Percentiles rank a stretch among this genome's conserved stretches.
Evolutionary conservation across 2,329 filamentous ascomycete species (phyloP).

Genomic region (Lizonia empirigonia): DNA sequence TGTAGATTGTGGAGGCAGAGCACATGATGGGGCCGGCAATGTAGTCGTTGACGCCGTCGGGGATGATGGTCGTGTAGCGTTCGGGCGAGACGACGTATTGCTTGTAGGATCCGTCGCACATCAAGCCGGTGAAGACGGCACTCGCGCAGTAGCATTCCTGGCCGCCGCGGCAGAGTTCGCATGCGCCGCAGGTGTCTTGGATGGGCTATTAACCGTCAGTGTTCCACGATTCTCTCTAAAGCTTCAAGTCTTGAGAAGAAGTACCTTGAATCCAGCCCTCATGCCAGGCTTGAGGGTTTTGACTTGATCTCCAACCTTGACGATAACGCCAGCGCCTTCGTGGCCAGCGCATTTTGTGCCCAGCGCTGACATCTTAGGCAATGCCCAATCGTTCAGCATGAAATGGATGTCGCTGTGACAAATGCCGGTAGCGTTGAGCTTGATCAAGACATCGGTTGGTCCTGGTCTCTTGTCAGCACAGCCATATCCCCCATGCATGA

Average conservation of each 20-base stretch:
- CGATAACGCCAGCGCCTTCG: slow-evolving; percentile 64
- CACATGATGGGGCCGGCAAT: slow-evolving; percentile 68
- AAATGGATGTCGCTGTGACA: slow-evolving; percentile 64
- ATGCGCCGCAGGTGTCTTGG: slow-evolving; percentile 43
- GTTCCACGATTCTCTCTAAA: background rate
- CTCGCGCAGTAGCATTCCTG: slow-evolving; percentile 59
- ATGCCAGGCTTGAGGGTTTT: slow-evolving; percentile 54
- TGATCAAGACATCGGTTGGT: slow-evolving; percentile 61
- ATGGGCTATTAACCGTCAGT: slow-evolving; percentile 28
- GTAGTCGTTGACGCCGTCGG: slow-evolving; percentile 60
- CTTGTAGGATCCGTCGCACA: slow-evolving; percentile 58
- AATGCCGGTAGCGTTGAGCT: slow-evolving; percentile 63
- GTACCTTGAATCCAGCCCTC: slow-evolving; percentile 46
- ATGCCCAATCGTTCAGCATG: slow-evolving; percentile 60
- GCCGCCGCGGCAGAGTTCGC: slow-evolving; percentile 57
- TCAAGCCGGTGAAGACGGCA: slow-evolving; percentile 38
- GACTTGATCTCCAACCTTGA: slow-evolving; percentile 60
- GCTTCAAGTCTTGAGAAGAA: background rate
- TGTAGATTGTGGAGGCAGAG: slow-evolving; percentile 63
- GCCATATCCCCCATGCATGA: background rate
- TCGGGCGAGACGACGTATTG: slow-evolving; percentile 64
- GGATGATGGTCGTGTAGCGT: slow-evolving; percentile 60
- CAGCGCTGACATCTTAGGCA: slow-evolving; percentile 47
- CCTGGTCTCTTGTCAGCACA: slow-evolving; percentile 43
- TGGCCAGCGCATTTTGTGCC: slow-evolving; percentile 58